phyloP scores from a whole-genome alignment of 148 eudicot species.

The Chenopodium berlandieri region DNA sequence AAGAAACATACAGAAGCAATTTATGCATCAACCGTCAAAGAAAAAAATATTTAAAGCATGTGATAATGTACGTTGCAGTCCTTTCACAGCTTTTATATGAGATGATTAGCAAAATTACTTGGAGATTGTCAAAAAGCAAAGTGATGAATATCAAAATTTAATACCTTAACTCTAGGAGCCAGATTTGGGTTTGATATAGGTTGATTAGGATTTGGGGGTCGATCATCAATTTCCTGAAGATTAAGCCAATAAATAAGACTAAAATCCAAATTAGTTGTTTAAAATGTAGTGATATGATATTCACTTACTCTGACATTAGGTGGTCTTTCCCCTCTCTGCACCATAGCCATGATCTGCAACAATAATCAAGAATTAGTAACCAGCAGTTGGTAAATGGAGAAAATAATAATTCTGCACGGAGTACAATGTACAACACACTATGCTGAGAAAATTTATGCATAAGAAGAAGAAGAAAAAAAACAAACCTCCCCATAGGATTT shows the following conservation, averaged over 20 bases:
- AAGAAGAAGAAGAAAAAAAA: constrained; percentile 1
- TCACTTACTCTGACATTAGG: constrained; percentile 73
- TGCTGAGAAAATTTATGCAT: not conserved
- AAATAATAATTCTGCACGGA: not conserved
- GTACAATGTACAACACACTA: not conserved
- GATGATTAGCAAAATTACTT: not conserved
- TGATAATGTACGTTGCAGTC: too few relatives aligned
- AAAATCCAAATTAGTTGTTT: not conserved
- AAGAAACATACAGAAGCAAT: not conserved
- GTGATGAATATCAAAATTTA: not conserved
- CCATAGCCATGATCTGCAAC: constrained; percentile 85
- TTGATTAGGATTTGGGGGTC: constrained; percentile 92
- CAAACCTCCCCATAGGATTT: constrained; percentile 71
- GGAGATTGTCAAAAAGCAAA: not conserved
- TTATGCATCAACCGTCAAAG: not conserved
- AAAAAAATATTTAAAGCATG: not conserved
- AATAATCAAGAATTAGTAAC: constrained; percentile 19
- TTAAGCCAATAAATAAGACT: not conserved
- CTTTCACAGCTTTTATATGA: not conserved
- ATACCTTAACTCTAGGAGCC: constrained; percentile 81
- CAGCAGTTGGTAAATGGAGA: not conserved
- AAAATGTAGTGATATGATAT: not conserved
- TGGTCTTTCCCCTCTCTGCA: constrained; percentile 90
- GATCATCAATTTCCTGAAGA: constrained; percentile 84
- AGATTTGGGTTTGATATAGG: constrained; percentile 70